phyloP scores from a whole-genome alignment of 768 basidiomycete species.

The Trametes coccinea region DNA sequence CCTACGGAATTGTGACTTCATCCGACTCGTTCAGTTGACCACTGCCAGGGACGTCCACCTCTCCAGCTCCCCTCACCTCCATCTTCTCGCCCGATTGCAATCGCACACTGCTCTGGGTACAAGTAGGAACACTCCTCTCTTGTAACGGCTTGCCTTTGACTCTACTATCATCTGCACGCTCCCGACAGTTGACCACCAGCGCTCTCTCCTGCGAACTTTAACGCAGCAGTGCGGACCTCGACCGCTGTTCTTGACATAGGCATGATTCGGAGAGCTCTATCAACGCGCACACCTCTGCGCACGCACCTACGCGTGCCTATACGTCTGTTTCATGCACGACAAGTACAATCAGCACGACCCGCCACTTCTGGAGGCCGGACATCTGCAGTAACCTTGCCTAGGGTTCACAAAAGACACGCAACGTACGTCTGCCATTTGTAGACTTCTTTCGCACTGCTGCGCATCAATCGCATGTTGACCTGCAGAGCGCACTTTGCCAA shows the following conservation, averaged over 20 bases:
- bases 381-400: background rate
- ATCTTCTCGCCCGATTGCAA: background rate
- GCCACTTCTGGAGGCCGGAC: background rate
- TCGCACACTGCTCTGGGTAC: no score
- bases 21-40: background rate
- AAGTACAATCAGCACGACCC: background rate
- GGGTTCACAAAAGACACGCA: background rate
- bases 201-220: no score
- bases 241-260: background rate
- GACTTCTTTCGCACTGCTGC: background rate
- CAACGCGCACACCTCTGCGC: background rate
- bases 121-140: no score
- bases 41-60: background rate
- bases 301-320: background rate
- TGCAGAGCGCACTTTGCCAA: background rate
- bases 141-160: no score
- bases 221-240: no score
- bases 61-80: background rate
- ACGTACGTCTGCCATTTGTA: slow-evolving; percentile 8
- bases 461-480: no score
- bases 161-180: no score
- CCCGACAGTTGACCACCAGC: no score
- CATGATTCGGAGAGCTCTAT: background rate
- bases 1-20: background rate
- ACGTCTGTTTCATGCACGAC: background rate